Evolutionary conservation across 1,284 basidiomycete species (phyloP), one percentile per base, ranked within the genome.

Genomic region (Anthracocystis panici-leucophaei): DNA sequence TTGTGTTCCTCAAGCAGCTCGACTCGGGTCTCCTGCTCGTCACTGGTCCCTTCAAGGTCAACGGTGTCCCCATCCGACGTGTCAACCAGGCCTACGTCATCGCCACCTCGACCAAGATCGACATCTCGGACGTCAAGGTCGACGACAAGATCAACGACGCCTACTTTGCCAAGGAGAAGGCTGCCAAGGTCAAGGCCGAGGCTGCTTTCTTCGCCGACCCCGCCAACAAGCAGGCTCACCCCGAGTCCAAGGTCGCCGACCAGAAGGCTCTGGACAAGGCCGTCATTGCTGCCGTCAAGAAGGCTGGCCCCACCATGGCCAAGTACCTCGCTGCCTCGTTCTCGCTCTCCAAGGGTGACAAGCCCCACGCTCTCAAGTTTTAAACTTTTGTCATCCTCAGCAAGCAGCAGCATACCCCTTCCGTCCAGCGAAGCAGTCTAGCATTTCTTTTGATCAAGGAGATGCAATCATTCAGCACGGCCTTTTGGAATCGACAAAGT

Each of bases 81-180:
- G 95, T 99, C 77, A 97, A 96, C 89, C 96, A 98, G 89, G 95
- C 97, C 65, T 99, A 99, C 87, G 95, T 97, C 75, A 98, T 99
- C 85, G 94, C 96, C 75, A 99, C 97, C 75, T 95, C 95, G 75
- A 98, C 97, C 85, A 95, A 93, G 88, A 88, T 99, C 83, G 93
- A 97, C 82, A 87, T 99, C 77, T 89, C 89, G 51, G 89, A 88
- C 79, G 89, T 94, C 86, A 90, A 90, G 84, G 75, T 86, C 44
- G 85, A 86, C 68, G 90, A 92, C 82, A 94, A 96, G 88, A 89
- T 98, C 88, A 92, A 92, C 88, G 97, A 99, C 87, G 88, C 93
- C 52, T 98, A 97, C 90, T 99, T 99, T 87, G 75, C 77, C 59
- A 77, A 79, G 69, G 83, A 83, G 50, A 83, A 84, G 81, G 68